Base-by-base conservation (phyloP, 371 early-diverging fungal genomes). In the Gilbertella persicaria region DNA sequence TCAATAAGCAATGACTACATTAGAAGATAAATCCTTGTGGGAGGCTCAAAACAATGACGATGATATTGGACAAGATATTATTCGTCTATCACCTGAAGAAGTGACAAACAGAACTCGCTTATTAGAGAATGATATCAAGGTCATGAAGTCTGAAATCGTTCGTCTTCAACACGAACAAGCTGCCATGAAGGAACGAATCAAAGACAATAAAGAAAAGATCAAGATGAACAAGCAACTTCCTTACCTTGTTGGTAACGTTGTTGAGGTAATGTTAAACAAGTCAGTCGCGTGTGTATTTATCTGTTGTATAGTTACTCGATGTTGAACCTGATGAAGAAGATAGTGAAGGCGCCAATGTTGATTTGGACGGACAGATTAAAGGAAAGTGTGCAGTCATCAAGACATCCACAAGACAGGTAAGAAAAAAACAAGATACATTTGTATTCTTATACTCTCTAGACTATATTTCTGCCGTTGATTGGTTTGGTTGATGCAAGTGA, bases 201-300 rank as follows among this genome's bases (percentile, higher is more conserved):
- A 94, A 71, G 99, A 99, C 50, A 99, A 99, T 81, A 87, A 93
- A 74, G 97, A 99, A 60, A 99, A 99, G 77, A 98, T 99, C 71
- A 95, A 96, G 75, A 72, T 99, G 73, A 99, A 99, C 81, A 96
- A 95, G 78, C 97, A 98, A 73, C 84, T 99, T 38, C 99, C 99
- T 33, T 99, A 98, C 71, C 83, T 99, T 43, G 99, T 99, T 23
- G 92, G 95, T 46, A 99, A 98, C 73, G 94, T 99, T 30, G 98
- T 99, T 25, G 99, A 99, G 86, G 90, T 95, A 69, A 54, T 69
- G 2, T 19, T 10, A 14, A n/a, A 28, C 4, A 30, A 35, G 20
- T 41, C n/a, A 21, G 6, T 38, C 6, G 14, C 13, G 28, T 24
- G 20, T 20, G 36, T 19, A 25, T 41, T 38, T 35, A 14, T 13